These are phyloP conservation scores for Phalaenopsis equestris DNA, from an alignment of 106 monocot genomes.

Conservation along the genomic window DNA sequence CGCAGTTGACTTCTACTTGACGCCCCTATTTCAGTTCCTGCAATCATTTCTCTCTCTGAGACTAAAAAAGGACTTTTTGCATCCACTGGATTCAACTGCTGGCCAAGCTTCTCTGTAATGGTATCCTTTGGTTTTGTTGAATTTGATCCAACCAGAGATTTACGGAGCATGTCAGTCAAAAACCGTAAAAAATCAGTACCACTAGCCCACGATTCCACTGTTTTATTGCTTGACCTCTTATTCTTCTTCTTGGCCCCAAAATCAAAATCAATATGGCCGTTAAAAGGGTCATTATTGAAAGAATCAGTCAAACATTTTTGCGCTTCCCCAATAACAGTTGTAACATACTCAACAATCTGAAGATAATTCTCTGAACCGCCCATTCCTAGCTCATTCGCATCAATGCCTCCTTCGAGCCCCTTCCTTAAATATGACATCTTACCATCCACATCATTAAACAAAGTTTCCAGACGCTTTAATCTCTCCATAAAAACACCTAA, in stretches of 20 bases:
- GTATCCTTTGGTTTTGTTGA: slow-evolving; percentile 26
- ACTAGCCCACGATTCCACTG: slow-evolving; percentile 19
- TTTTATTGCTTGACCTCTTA: slow-evolving; percentile 28
- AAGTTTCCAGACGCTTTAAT: slow-evolving; percentile 20
- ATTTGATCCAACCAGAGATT: slow-evolving; percentile 21
- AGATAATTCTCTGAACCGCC: slow-evolving; percentile 30
- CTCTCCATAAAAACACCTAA: slow-evolving; percentile 18
- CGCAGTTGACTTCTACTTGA: too few relatives aligned
- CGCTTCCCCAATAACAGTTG: slow-evolving; percentile 12
- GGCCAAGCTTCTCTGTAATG: slow-evolving; percentile 18
- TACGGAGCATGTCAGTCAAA: slow-evolving; percentile 33
- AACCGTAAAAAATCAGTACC: slow-evolving; percentile 36
- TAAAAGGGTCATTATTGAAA: not conserved
- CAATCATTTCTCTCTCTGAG: slow-evolving; percentile 5
- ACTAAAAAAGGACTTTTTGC: slow-evolving; percentile 4
- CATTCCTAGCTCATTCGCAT: slow-evolving; percentile 14
- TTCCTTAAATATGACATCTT: slow-evolving; percentile 32
- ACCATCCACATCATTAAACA: slow-evolving; percentile 28
- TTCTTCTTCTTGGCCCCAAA: slow-evolving; percentile 21
- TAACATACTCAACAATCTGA: slow-evolving; percentile 31
- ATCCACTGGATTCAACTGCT: slow-evolving; percentile 11
- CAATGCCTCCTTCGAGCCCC: slow-evolving; percentile 22
- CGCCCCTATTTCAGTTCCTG: not conserved
- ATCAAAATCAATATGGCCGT: slow-evolving; percentile 14
- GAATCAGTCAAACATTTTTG: slow-evolving; percentile 18